Evolutionary conservation across 495 filamentous ascomycete species (phyloP).

Genomic region (Viridothelium virens): DNA sequence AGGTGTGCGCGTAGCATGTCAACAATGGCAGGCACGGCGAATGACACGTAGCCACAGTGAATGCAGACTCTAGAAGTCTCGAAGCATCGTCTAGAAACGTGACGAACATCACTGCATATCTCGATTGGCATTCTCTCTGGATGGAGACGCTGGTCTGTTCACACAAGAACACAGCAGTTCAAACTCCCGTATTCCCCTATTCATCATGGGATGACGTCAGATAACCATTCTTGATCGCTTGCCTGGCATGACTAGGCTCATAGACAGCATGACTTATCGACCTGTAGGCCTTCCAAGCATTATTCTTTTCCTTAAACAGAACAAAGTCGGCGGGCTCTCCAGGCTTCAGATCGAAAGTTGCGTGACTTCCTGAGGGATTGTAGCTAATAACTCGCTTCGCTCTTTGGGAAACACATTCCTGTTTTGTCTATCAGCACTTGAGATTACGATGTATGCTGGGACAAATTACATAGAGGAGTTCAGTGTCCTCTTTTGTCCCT

Average conservation of each 20-base stretch:
- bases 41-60: too few species aligned
- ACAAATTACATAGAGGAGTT: conserved; percentile 52
- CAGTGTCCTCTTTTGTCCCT: conserved; percentile 51
- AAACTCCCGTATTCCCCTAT: background rate
- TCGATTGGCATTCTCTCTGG: too few species aligned
- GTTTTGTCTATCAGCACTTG: conserved; percentile 5
- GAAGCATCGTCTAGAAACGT: too few species aligned
- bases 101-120: too few species aligned
- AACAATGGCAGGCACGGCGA: too few species aligned
- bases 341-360: conserved; percentile 18
- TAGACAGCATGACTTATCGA: conserved; percentile 29
- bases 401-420: conserved; percentile 50
- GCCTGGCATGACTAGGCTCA: conserved; percentile 8
- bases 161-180: too few species aligned
- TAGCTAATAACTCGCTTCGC: conserved; percentile 45
- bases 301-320: conserved; percentile 22
- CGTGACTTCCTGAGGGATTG: background rate
- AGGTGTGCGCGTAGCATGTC: too few species aligned
- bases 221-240: background rate
- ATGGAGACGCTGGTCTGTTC: too few species aligned
- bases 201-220: background rate
- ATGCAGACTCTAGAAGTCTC: too few species aligned
- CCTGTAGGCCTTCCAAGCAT: conserved; percentile 25
- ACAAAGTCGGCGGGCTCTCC: conserved; percentile 33
- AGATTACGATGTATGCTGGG: background rate